Evolutionary conservation across 805 yeast genomes (phyloP).

Genomic region (Candida suzukii): DNA sequence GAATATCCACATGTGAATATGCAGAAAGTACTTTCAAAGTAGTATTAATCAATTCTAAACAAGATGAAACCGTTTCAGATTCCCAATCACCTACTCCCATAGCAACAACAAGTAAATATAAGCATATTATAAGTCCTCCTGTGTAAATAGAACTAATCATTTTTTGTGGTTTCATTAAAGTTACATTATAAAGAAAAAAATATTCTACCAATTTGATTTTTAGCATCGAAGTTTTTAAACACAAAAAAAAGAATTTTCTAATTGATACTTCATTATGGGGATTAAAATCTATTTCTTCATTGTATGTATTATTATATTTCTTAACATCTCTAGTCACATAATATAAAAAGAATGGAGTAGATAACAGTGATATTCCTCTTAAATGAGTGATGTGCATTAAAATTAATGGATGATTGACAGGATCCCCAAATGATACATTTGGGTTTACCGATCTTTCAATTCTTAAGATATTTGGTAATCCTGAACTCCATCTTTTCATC

Average conservation of each 20-base stretch:
- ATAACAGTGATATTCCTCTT: constrained; percentile 29
- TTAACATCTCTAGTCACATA: constrained; percentile 13
- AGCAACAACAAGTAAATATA: constrained; percentile 19
- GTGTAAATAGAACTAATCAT: constrained; percentile 27
- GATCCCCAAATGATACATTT: constrained; percentile 1
- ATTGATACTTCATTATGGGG: constrained; percentile 6
- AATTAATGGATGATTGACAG: constrained; percentile 18
- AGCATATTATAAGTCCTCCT: constrained; percentile 30
- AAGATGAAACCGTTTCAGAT: neutral
- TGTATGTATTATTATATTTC: constrained; percentile 8
- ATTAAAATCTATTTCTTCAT: constrained; percentile 1
- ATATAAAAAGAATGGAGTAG: constrained; percentile 36
- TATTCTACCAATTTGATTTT: constrained; percentile 26
- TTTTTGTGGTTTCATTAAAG: constrained; percentile 29
- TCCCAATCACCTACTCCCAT: neutral
- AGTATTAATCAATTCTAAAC: neutral
- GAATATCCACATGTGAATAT: neutral
- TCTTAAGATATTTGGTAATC: constrained; percentile 25
- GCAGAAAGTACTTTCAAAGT: neutral
- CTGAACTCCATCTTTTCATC: constrained; percentile 27
- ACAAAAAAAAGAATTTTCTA: constrained; percentile 26
- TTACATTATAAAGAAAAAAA: constrained; percentile 21
- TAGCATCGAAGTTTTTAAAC: constrained; percentile 29
- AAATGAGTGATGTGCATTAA: constrained; percentile 30
- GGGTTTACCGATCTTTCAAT: constrained; percentile 14